Percentiles rank a stretch among this genome's conserved stretches.
These are phyloP conservation scores for Stagonosporopsis vannaccii DNA, from an alignment of 2,329 filamentous ascomycete species.

Conservation along the genomic window DNA sequence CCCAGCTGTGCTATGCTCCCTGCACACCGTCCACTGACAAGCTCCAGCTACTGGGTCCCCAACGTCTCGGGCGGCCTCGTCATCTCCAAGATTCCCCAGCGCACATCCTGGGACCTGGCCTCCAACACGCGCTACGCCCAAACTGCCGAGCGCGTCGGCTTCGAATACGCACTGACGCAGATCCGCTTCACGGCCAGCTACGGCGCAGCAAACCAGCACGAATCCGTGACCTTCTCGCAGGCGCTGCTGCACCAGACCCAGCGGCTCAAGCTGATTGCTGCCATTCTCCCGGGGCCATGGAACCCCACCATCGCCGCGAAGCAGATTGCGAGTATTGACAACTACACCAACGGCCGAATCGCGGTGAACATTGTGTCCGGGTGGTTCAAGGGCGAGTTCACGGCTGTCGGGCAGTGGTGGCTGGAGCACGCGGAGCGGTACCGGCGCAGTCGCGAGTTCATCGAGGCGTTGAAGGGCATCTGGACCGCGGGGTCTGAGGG, in stretches of 20 bases:
- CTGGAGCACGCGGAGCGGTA: conserved; percentile 62
- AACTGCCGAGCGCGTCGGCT: conserved; percentile 58
- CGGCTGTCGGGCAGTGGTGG: conserved; percentile 62
- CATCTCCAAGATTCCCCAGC: conserved; percentile 61
- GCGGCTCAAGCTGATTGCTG: conserved; percentile 60
- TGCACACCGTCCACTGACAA: neutral
- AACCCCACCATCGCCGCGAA: conserved; percentile 60
- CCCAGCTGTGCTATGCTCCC: neutral
- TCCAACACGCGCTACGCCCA: conserved; percentile 59
- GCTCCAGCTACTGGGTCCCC: conserved; percentile 59
- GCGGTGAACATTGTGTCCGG: conserved; percentile 62
- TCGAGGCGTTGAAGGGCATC: conserved; percentile 59
- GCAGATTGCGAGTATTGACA: conserved; percentile 62
- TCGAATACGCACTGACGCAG: conserved; percentile 61
- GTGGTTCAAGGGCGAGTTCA: conserved; percentile 64
- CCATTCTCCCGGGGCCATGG: conserved; percentile 53
- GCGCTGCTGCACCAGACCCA: conserved; percentile 58
- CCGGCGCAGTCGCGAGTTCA: conserved; percentile 59
- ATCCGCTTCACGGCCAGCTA: conserved; percentile 63
- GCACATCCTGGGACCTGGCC: conserved; percentile 58
- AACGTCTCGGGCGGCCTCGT: conserved; percentile 63
- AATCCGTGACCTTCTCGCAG: conserved; percentile 61
- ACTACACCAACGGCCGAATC: conserved; percentile 60
- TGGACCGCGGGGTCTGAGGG: conserved; percentile 57
- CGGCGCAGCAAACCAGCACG: conserved; percentile 58